Percentiles rank a stretch among this genome's conserved stretches.
Conservation (phyloP, 768 basidiomycete genomes). For the Melanogaster broomeanus region DNA sequence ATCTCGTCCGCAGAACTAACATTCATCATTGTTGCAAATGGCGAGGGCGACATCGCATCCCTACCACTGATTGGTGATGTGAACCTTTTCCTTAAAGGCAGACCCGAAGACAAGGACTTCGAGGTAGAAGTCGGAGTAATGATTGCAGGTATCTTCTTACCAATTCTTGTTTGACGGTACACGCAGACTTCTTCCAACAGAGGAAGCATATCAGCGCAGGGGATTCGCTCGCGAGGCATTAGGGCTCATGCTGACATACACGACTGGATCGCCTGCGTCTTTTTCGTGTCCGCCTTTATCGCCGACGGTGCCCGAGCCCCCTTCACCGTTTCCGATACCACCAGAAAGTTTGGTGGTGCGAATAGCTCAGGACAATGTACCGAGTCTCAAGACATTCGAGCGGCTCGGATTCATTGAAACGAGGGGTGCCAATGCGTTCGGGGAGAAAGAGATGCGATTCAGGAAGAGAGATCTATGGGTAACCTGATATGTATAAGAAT, state of each 20-base stretch:
- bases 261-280: constrained; percentile 44
- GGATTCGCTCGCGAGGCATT: constrained; percentile 68
- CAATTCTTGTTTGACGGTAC: not conserved
- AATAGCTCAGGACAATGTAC: constrained; percentile 66
- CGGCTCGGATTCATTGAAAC: constrained; percentile 74
- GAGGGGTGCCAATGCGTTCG: constrained; percentile 71
- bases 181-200: constrained; percentile 37
- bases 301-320: constrained; percentile 24
- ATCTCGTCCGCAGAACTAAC: constrained; percentile 63
- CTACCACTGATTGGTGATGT: constrained; percentile 88
- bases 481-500: too few species aligned
- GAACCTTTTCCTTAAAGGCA: constrained; percentile 81
- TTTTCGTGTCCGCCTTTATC: constrained; percentile 19
- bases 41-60: constrained; percentile 30
- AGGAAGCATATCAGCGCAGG: constrained; percentile 64
- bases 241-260: constrained; percentile 68
- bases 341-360: constrained; percentile 60
- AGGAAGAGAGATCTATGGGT: too few species aligned
- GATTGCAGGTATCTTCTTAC: constrained; percentile 69
- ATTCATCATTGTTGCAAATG: constrained; percentile 75
- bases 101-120: constrained; percentile 42
- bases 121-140: constrained; percentile 91
- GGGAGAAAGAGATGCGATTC: constrained; percentile 79
- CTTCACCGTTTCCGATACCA: constrained; percentile 45
- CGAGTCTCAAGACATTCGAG: constrained; percentile 73